Percentiles rank a stretch among this genome's conserved stretches.
These are phyloP conservation scores for Pseudogymnoascus pannorum DNA, from an alignment of 2,329 filamentous ascomycete species.

Conservation along the genomic window DNA sequence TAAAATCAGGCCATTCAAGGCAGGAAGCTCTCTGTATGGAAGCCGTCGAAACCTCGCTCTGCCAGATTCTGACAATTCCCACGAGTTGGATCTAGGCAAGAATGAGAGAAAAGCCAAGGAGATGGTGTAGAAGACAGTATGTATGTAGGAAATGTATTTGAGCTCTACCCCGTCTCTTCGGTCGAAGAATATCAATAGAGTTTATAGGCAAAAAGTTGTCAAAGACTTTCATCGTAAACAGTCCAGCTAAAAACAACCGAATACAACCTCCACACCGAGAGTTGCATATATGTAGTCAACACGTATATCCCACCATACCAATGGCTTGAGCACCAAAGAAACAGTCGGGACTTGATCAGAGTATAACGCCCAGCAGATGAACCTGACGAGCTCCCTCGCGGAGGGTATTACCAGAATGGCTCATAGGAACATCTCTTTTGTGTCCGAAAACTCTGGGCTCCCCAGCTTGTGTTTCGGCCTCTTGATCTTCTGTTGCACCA, in stretches of 20 bases:
- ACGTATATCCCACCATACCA: constrained; percentile 24
- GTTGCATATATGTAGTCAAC: constrained; percentile 6
- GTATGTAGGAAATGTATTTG: constrained; percentile 29
- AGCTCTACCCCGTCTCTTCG: constrained; percentile 22
- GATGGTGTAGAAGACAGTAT: constrained; percentile 24
- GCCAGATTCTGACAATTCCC: constrained; percentile 41
- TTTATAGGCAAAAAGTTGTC: constrained; percentile 18
- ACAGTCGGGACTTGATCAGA: constrained; percentile 56
- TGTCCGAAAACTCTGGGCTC: constrained; percentile 48
- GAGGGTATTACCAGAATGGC: constrained; percentile 68
- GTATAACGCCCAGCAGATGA: constrained; percentile 57
- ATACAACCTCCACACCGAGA: not conserved
- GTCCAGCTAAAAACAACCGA: not conserved
- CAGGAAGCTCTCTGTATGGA: constrained; percentile 32
- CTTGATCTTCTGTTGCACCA: constrained; percentile 44
- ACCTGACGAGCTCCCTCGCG: constrained; percentile 69
- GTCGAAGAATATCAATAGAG: constrained; percentile 12
- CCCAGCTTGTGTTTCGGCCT: constrained; percentile 44
- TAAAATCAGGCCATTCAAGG: not conserved
- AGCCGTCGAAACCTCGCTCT: constrained; percentile 47
- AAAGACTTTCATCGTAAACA: not conserved
- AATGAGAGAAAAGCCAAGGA: constrained; percentile 22
- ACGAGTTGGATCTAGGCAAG: constrained; percentile 41
- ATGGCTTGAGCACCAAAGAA: constrained; percentile 36
- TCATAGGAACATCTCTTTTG: constrained; percentile 63